phyloP scores from a whole-genome alignment of 2,329 filamentous ascomycete species.

The Rasamsonia emersonii region DNA sequence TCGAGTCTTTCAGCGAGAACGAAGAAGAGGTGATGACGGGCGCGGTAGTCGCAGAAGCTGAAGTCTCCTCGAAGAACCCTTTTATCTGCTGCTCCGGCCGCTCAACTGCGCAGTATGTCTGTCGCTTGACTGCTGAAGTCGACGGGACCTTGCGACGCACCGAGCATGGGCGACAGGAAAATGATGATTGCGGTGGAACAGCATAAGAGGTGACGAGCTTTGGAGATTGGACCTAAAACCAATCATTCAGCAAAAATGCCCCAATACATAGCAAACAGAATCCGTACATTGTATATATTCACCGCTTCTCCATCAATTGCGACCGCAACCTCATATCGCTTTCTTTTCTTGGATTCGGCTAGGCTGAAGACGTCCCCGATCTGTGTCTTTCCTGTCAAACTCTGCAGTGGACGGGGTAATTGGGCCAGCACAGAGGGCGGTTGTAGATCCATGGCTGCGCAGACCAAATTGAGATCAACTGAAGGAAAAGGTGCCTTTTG shows the following conservation, averaged over 20 bases:
- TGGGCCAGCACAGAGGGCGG: conserved; percentile 37
- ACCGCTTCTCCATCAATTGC: conserved; percentile 54
- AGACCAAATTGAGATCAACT: too few relatives aligned
- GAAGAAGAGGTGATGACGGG: conserved; percentile 30
- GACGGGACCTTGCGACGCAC: conserved; percentile 43
- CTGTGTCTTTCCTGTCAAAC: conserved; percentile 30
- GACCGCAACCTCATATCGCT: conserved; percentile 53
- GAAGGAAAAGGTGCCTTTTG: conserved; percentile 3
- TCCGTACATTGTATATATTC: conserved; percentile 54
- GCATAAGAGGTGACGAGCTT: conserved; percentile 54
- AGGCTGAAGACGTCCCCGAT: conserved; percentile 45
- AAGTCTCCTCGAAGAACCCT: conserved; percentile 45
- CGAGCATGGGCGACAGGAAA: conserved; percentile 51
- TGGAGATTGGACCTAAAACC: conserved; percentile 49
- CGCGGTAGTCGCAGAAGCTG: conserved; percentile 21
- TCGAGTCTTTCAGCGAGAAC: conserved; percentile 29
- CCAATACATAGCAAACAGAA: not conserved
- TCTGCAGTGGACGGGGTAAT: conserved; percentile 36
- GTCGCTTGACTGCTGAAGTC: conserved; percentile 39
- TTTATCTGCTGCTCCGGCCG: conserved; percentile 44
- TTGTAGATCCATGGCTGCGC: conserved; percentile 38
- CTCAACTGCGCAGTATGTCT: conserved; percentile 47
- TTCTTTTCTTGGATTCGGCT: conserved; percentile 49
- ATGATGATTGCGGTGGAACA: conserved; percentile 50
- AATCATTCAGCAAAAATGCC: conserved; percentile 5